phyloP scores from a whole-genome alignment of 371 early-diverging fungal genomes.

The Rhizopus delemar region DNA sequence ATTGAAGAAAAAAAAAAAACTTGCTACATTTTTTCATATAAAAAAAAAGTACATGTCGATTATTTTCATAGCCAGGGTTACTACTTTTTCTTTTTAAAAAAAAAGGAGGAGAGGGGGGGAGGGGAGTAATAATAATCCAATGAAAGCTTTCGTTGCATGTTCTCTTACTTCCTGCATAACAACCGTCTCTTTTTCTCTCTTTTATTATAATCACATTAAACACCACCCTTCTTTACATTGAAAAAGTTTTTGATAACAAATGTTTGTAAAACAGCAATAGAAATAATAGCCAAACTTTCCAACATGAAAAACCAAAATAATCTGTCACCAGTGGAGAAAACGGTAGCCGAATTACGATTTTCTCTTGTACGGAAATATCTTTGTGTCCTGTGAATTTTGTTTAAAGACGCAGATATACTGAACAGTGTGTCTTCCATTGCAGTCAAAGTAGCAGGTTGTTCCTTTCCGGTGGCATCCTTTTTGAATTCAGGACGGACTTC shows the following conservation, averaged over 20 bases:
- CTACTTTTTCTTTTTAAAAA: no score
- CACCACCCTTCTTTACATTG: slow-evolving; percentile 61
- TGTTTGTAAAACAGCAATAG: slow-evolving; percentile 84
- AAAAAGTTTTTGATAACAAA: slow-evolving; percentile 78
- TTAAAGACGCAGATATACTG: slow-evolving; percentile 57
- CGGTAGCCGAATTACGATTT: slow-evolving; percentile 84
- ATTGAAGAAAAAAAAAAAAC: no score
- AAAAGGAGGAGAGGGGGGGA: no score
- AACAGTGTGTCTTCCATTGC: slow-evolving; percentile 67
- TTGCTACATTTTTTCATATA: no score
- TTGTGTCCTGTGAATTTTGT: slow-evolving; percentile 70
- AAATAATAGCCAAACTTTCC: slow-evolving; percentile 73
- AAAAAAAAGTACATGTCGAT: no score
- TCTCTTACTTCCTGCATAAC: no score
- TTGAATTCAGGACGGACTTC: slow-evolving; percentile 52
- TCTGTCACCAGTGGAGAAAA: slow-evolving; percentile 74
- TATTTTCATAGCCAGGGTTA: no score
- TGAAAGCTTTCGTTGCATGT: no score
- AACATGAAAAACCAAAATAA: slow-evolving; percentile 88
- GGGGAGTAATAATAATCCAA: no score
- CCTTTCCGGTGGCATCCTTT: slow-evolving; percentile 17
- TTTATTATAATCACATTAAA: slow-evolving; percentile 25
- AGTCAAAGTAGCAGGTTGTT: slow-evolving; percentile 50
- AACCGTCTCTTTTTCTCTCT: not conserved
- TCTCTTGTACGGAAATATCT: slow-evolving; percentile 84